Base-by-base conservation (phyloP, 257 asterid genomes). In the Primulina huaijiensis region DNA sequence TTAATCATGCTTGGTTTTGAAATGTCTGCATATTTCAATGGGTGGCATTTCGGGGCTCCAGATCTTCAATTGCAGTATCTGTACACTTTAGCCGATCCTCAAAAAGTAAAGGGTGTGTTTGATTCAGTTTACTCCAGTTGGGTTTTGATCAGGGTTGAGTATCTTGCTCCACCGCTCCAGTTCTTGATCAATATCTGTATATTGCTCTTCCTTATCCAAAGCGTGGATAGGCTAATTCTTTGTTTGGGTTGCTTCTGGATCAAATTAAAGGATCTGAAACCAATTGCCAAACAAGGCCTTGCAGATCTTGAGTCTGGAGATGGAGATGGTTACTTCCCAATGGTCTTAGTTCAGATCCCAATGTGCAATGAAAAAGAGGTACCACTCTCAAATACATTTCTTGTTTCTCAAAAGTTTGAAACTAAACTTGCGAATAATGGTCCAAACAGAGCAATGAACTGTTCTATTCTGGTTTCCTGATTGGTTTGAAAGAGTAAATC, bases 361-460 rank as follows among this genome's bases (percentile, higher is more conserved):
- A 70, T 70, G 74, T 70, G 74, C 50, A 70, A 70, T 38, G 74
- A 70, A 17, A 70, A 70, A 43, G 74, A 70, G 74, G 74, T 70
- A 59, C 23, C 21, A 11, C 53, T 43, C 19, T 43, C 50, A 10
- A 38, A 38, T 38, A 38, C 55, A 1, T 43, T 4, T 43, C 55
- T 43, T 43, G 55, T 43, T 43, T 43, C 19, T 38, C 50, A 10
- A 38, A 9, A 38, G 10, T 38, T 38, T 38, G 50, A 38, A 38
- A 9, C 5, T 38, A 9, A 38, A 38, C 50, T 11, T 43, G 55
- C 55, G 19, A 43, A 43, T 43, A 11, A 43, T 43, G n/a, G n/a
- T 14, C 6, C 0, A 43, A 40, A 43, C n/a, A 43, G 53, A 43
- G 19, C 55, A 43, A 43, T 12, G 55, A 12, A 43, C n/a, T 43